phyloP scores from a whole-genome alignment of 305 asterid genomes.

The Solanum chacoense region DNA sequence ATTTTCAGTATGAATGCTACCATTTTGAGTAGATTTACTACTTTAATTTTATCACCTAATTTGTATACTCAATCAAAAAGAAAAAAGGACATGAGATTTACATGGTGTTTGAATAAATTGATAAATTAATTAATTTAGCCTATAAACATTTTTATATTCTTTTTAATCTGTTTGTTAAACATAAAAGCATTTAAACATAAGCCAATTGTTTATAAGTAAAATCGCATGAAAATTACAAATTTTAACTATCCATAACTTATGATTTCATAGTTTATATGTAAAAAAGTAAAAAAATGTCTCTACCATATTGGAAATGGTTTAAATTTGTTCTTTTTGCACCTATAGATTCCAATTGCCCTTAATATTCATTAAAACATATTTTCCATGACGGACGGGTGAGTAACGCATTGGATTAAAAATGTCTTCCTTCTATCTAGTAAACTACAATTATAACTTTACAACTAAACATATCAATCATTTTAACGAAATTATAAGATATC shows the following conservation, averaged over 20 bases:
- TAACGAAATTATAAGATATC: background rate
- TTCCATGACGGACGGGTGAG: too few relatives aligned
- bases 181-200: background rate
- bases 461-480: background rate
- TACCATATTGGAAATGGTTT: background rate
- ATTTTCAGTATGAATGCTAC: background rate
- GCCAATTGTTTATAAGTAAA: background rate
- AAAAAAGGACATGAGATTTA: background rate
- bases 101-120: background rate
- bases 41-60: background rate
- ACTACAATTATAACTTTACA: background rate
- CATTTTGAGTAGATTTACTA: background rate
- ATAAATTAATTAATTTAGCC: background rate
- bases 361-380: background rate
- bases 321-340: background rate
- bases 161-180: background rate
- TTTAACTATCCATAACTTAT: background rate
- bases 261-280: background rate
- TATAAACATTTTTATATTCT: background rate
- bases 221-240: background rate
- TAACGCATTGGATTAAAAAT: background rate
- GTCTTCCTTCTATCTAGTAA: background rate
- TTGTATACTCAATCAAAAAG: background rate
- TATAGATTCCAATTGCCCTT: background rate
- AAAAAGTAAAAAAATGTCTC: background rate